Base-by-base conservation (phyloP, 129 eudicot species). In the Heracleum sosnowskyi region DNA sequence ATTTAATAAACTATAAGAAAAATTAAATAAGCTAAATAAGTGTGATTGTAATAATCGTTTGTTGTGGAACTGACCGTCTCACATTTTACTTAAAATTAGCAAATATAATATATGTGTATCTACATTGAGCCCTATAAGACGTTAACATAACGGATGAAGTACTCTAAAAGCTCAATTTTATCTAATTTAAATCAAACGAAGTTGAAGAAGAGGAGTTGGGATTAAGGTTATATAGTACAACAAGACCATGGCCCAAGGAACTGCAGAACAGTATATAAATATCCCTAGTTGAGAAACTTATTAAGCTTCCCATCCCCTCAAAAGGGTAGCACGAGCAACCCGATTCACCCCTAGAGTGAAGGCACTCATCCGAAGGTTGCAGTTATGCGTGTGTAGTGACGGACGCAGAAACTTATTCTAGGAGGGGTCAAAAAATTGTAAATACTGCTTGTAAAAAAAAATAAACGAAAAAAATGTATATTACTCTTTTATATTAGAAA, bases 291-390 rank as follows among this genome's bases (percentile, higher is more conserved):
- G 31, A 26, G 16, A 60, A 60, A 60, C 68, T 2, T 60, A n/a
- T 20, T 76, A 57, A 10, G 89, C 91, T 83, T 87, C 91, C 91
- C 88, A 91, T 12, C 93, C 91, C 81, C 91, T 81, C 41, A 86
- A 36, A 34, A 81, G 18, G 3, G 96, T 91, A 39, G 96, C 87
- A 11, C 92, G 87, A 20, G 93, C 97, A 89, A 89, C 97, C n/a
- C 93, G 88, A 73, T 80, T 85, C 33, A 91, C 88, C 15, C 96
- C 96, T 63, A 91, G 82, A 2, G 93, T 82, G 73, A 89, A 91
- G 16, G 97, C 97, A 0, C 97, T 94, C 94, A 89, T 91, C 44
- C 97, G 89, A 81, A 91, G 94, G 83, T 81, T 87, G 89, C 97
- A 91, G 24, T 89, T 76, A 60, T 91, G 94, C 0, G 89, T 77